These are phyloP conservation scores for Coriaria nepalensis DNA, from an alignment of 306 rosid species.

Conservation along the genomic window DNA sequence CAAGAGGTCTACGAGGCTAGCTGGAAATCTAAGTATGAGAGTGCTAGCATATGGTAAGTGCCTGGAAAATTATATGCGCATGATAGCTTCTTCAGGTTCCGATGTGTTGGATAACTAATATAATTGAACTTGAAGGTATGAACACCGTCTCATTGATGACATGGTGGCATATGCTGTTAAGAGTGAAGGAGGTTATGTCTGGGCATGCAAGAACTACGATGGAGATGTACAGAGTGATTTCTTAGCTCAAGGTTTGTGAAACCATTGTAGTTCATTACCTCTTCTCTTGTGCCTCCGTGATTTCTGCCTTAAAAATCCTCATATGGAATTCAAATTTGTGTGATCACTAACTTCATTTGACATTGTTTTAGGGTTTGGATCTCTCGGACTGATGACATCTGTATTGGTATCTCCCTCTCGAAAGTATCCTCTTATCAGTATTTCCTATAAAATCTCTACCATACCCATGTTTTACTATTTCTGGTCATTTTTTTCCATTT, in stretches of 20 bases:
- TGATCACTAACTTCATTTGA: constrained; percentile 15
- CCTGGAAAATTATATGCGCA: not conserved
- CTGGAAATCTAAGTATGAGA: constrained; percentile 90
- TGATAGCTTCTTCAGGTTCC: no score
- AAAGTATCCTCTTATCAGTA: not conserved
- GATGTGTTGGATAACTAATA: not conserved
- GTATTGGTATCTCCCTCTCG: constrained; percentile 56
- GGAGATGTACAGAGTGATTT: constrained; percentile 98
- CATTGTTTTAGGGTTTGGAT: constrained; percentile 68
- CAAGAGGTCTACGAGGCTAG: constrained; percentile 90
- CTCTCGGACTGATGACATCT: constrained; percentile 98
- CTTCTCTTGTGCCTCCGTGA: not conserved
- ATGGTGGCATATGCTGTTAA: constrained; percentile 97
- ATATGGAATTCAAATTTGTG: no score
- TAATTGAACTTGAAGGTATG: constrained; percentile 56
- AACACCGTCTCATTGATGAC: constrained; percentile 97
- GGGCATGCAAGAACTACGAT: constrained; percentile 99
- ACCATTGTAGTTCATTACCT: not conserved
- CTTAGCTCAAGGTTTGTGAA: constrained; percentile 85
- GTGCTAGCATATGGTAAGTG: constrained; percentile 90
- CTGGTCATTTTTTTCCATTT: no score
- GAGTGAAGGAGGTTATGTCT: constrained; percentile 98
- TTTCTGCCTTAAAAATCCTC: not conserved
- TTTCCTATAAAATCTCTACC: not conserved
- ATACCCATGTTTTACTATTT: no score